Conservation (phyloP, 106 monocot genomes). For the Posidonia australis region DNA sequence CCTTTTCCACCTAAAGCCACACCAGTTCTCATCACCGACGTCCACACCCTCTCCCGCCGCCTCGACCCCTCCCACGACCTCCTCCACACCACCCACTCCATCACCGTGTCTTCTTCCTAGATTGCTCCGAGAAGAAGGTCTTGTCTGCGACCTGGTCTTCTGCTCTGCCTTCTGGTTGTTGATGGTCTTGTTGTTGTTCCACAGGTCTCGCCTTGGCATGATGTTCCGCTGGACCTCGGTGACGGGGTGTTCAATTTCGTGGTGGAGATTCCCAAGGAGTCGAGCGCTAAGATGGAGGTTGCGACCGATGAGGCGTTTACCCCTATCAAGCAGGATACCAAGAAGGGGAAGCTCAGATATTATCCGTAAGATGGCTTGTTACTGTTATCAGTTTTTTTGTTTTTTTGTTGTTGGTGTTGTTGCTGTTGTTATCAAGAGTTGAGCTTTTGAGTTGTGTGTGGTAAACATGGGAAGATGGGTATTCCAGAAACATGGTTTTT, state of each 20-base stretch:
- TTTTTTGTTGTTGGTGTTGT: not conserved
- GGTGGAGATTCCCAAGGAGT: conserved; percentile 95
- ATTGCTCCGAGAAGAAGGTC: conserved; percentile 53
- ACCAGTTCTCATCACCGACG: too few species aligned
- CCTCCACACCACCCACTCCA: too few species aligned
- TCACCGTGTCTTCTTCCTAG: conserved; percentile 86
- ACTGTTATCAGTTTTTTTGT: not conserved
- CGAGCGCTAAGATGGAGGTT: conserved; percentile 94
- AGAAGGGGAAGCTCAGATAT: conserved; percentile 98
- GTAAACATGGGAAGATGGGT: too few species aligned
- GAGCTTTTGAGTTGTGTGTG: not conserved
- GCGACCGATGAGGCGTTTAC: conserved; percentile 86
- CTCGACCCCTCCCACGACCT: too few species aligned
- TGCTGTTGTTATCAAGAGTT: not conserved
- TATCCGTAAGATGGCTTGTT: conserved; percentile 55
- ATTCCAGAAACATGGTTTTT: too few species aligned
- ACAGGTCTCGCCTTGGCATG: conserved; percentile 89
- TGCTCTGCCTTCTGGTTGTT: not conserved
- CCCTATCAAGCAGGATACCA: conserved; percentile 94
- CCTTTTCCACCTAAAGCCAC: too few species aligned
- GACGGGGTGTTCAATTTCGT: conserved; percentile 80
- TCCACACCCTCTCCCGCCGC: too few species aligned
- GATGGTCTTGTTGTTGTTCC: not conserved
- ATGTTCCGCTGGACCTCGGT: conserved; percentile 60
- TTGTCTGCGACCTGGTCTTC: not conserved